Conservation (phyloP, 495 filamentous ascomycete species). For the Aspergillus wentii region DNA sequence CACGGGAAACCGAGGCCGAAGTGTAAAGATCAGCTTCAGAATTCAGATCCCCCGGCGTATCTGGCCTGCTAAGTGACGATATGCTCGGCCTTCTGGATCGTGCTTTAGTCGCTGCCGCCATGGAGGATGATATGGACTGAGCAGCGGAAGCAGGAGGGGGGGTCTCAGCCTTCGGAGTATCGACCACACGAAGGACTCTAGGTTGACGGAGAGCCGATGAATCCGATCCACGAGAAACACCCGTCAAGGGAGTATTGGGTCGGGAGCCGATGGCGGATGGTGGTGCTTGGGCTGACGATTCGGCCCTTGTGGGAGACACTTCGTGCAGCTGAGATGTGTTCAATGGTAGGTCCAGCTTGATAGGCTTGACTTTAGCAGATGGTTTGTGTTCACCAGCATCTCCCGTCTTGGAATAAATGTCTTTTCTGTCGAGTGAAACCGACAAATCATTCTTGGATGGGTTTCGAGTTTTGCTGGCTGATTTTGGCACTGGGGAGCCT, state of each 20-base stretch:
- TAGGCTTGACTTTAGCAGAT: conserved; percentile 24
- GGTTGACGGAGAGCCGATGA: conserved; percentile 43
- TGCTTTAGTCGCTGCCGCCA: conserved; percentile 31
- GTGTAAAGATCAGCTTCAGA: conserved; percentile 75
- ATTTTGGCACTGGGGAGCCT: conserved; percentile 38
- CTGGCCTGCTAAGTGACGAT: conserved; percentile 60
- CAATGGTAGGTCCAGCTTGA: conserved; percentile 27
- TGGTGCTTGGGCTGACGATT: conserved; percentile 15
- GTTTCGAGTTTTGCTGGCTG: conserved; percentile 25
- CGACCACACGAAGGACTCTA: conserved; percentile 61
- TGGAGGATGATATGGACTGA: conserved; percentile 35
- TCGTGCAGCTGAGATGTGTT: conserved; percentile 14
- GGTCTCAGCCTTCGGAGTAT: conserved; percentile 66
- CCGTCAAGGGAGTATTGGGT: conserved; percentile 35
- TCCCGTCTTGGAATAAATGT: conserved; percentile 5
- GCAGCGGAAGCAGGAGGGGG: conserved; percentile 34
- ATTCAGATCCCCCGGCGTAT: conserved; percentile 71
- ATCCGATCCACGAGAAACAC: conserved; percentile 39
- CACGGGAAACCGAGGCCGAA: conserved; percentile 76
- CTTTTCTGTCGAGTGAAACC: conserved; percentile 17
- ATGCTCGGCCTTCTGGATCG: conserved; percentile 57
- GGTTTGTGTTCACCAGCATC: conserved; percentile 4
- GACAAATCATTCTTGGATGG: conserved; percentile 21
- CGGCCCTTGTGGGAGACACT: conserved; percentile 13
- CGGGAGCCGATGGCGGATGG: conserved; percentile 24